These are phyloP conservation scores for Neofusicoccum kwambonambiense DNA, from an alignment of 2,329 filamentous ascomycete species.

Conservation along the genomic window DNA sequence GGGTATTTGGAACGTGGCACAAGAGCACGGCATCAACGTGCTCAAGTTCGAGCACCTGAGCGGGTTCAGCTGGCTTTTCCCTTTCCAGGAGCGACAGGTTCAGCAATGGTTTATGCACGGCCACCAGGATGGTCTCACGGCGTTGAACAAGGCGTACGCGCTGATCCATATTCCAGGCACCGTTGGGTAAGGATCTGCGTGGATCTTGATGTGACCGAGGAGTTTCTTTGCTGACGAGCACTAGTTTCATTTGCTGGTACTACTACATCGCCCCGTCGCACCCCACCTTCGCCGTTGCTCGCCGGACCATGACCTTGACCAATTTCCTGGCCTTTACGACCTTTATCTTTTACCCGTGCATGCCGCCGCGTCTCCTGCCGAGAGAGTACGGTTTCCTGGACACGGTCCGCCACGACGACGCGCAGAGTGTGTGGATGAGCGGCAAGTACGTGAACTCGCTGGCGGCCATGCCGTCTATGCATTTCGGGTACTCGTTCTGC, in stretches of 20 bases:
- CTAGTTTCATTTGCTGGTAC: conserved; percentile 63
- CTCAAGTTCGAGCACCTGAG: conserved; percentile 56
- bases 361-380: conserved; percentile 51
- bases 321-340: conserved; percentile 55
- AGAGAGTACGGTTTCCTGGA: conserved; percentile 47
- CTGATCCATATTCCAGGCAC: conserved; percentile 62
- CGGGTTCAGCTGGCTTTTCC: conserved; percentile 52
- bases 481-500: conserved; percentile 56
- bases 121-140: conserved; percentile 53
- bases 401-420: conserved; percentile 48
- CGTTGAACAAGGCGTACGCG: conserved; percentile 59
- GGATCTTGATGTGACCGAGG: background rate
- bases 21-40: conserved; percentile 56
- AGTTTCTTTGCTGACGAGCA: conserved; percentile 15
- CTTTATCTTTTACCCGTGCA: conserved; percentile 54
- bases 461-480: conserved; percentile 51
- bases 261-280: conserved; percentile 58
- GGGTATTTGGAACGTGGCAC: conserved; percentile 56
- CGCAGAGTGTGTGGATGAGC: conserved; percentile 47
- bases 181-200: conserved; percentile 47
- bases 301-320: conserved; percentile 50
- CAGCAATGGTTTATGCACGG: conserved; percentile 58
- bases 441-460: conserved; percentile 48
- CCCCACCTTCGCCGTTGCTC: conserved; percentile 43
- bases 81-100: conserved; percentile 52